Conservation (phyloP, 2,329 filamentous ascomycete genomes). For the Shiraia bambusicola region DNA sequence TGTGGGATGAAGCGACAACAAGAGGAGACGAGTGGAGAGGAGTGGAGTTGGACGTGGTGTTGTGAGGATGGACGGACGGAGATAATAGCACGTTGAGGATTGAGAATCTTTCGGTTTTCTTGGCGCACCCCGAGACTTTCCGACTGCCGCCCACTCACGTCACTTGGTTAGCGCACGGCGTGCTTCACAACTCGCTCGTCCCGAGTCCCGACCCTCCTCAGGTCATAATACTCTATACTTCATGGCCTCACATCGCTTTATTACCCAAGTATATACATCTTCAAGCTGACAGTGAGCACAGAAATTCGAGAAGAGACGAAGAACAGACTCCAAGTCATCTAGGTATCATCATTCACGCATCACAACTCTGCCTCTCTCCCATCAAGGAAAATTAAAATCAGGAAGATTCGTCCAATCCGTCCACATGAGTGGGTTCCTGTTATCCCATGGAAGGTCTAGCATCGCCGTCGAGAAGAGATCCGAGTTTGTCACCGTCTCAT, state of each 20-base stretch:
- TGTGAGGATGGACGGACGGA: slow-evolving; percentile 20
- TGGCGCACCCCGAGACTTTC: slow-evolving; percentile 16
- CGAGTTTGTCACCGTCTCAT: slow-evolving; percentile 65
- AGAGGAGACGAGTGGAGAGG: slow-evolving; percentile 33
- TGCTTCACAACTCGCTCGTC: slow-evolving; percentile 15
- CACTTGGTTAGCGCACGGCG: slow-evolving; percentile 11
- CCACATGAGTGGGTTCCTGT: slow-evolving; percentile 44
- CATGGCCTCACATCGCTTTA: no score
- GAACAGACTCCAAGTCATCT: no score
- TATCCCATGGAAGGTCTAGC: slow-evolving; percentile 60
- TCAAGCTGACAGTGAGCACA: no score
- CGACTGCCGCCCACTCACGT: slow-evolving; percentile 21
- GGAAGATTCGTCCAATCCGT: slow-evolving; percentile 40
- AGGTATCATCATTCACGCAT: no score
- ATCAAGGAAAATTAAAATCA: slow-evolving; percentile 33
- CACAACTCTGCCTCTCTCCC: no score
- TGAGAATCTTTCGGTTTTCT: slow-evolving; percentile 20
- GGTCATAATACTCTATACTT: no score
- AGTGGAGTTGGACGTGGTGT: slow-evolving; percentile 16
- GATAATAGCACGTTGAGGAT: slow-evolving; percentile 19
- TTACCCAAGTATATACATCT: no score
- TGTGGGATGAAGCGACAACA: slow-evolving; percentile 16
- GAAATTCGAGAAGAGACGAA: no score
- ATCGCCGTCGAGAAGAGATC: slow-evolving; percentile 60
- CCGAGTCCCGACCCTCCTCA: not conserved